A percentile compares a stretch with the other conserved stretches of the same genome.
These are phyloP conservation scores for Acer yangbiense DNA, from an alignment of 345 rosid genomes.

Conservation along the genomic window DNA sequence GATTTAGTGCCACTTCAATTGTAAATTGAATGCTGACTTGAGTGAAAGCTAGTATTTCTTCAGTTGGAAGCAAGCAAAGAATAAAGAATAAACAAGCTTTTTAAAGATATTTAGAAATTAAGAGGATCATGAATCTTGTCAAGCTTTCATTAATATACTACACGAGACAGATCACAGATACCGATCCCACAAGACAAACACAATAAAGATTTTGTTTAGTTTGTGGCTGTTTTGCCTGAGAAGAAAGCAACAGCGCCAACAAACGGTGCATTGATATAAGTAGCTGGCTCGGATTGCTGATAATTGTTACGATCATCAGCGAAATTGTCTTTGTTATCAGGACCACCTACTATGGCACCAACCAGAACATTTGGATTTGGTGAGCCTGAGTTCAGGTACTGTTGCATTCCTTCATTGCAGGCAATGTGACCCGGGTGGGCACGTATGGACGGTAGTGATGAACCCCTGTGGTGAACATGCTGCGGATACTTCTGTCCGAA, in stretches of 20 bases:
- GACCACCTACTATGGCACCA: conserved; percentile 72
- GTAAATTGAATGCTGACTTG: no score
- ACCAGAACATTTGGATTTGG: conserved; percentile 63
- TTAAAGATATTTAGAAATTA: no score
- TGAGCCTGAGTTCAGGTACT: conserved; percentile 46
- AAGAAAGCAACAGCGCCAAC: conserved; percentile 73
- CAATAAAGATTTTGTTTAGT: background rate
- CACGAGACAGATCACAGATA: no score
- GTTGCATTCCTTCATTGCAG: conserved; percentile 57
- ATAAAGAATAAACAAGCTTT: no score
- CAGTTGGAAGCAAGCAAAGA: no score
- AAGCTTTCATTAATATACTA: no score
- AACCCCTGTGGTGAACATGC: conserved; percentile 86
- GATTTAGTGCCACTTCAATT: no score
- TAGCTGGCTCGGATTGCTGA: conserved; percentile 76
- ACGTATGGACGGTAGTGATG: conserved; percentile 68
- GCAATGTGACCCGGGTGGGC: conserved; percentile 52
- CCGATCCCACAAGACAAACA: no score
- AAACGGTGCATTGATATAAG: conserved; percentile 75
- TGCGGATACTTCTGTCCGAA: conserved; percentile 74
- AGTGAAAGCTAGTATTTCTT: no score
- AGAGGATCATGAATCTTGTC: no score
- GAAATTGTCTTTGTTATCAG: conserved; percentile 56
- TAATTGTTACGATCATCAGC: conserved; percentile 62
- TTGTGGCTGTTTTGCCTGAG: conserved; percentile 27